Percentiles rank a stretch among this genome's conserved stretches.
These are phyloP conservation scores for Chrysosporium keratinophilum DNA, from an alignment of 2,329 filamentous ascomycete species.

Conservation along the genomic window DNA sequence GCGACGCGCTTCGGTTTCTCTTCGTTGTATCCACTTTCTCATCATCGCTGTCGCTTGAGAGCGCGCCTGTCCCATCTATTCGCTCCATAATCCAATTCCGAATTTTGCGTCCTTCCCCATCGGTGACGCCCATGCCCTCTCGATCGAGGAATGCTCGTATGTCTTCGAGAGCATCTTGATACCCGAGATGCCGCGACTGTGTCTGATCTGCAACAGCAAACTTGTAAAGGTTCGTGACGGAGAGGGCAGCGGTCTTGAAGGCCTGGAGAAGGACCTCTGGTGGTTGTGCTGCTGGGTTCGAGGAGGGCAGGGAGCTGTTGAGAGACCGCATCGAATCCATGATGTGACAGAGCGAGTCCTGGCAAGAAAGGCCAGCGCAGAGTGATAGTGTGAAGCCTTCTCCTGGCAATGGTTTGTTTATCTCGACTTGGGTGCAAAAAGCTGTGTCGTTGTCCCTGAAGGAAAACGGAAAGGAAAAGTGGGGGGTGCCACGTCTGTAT, in stretches of 20 bases:
- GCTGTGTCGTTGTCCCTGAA: not conserved
- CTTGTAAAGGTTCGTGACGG: conserved; percentile 94
- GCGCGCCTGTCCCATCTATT: conserved; percentile 33
- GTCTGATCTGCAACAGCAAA: conserved; percentile 69
- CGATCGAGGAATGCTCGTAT: conserved; percentile 75
- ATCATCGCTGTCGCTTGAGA: conserved; percentile 37
- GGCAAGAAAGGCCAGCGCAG: not conserved
- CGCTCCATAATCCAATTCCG: conserved; percentile 49
- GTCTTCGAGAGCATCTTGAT: conserved; percentile 89
- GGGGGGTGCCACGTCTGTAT: conserved; percentile 3
- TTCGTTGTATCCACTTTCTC: conserved; percentile 33
- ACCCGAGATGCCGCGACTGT: conserved; percentile 67
- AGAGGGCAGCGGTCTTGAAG: conserved; percentile 85
- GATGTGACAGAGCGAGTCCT: not conserved
- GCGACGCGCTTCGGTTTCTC: conserved; percentile 29
- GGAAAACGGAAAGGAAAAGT: conserved; percentile 7
- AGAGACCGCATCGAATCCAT: conserved; percentile 58
- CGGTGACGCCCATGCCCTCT: conserved; percentile 63
- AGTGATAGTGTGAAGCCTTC: not conserved
- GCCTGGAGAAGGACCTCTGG: conserved; percentile 61
- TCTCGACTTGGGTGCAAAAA: not conserved
- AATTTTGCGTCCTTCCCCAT: conserved; percentile 64
- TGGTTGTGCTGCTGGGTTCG: conserved; percentile 38
- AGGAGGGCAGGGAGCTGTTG: conserved; percentile 50
- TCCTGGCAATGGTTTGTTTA: not conserved